Conservation (phyloP, 2,329 filamentous ascomycete genomes). For the Aspergillus brunneoviolaceus region DNA sequence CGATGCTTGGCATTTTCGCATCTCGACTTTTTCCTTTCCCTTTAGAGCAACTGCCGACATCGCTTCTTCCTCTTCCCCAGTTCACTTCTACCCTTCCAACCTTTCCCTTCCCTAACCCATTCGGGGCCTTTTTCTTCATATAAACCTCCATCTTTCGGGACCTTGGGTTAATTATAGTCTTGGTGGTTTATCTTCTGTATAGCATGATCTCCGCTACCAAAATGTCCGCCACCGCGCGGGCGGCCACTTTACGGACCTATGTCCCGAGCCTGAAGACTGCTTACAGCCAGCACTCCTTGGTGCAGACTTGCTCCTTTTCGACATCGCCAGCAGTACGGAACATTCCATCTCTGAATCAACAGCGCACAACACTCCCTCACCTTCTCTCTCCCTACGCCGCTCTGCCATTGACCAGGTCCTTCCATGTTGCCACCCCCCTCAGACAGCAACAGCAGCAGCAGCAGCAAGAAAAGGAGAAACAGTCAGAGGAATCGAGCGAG, state of each 20-base stretch:
- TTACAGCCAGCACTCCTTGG: slow-evolving; percentile 34
- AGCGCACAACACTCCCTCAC: slow-evolving; percentile 27
- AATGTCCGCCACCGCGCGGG: slow-evolving; percentile 39
- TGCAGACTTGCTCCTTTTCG: slow-evolving; percentile 33
- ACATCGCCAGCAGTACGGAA: slow-evolving; percentile 37
- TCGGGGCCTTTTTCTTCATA: slow-evolving; percentile 19
- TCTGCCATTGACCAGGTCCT: slow-evolving; percentile 38
- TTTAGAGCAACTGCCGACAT: slow-evolving; percentile 28
- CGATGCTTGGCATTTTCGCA: slow-evolving; percentile 35
- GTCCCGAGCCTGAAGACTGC: slow-evolving; percentile 32
- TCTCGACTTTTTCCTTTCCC: slow-evolving; percentile 36
- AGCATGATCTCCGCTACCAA: slow-evolving; percentile 43
- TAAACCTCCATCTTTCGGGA: background rate
- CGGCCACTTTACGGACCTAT: slow-evolving; percentile 38
- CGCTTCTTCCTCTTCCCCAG: slow-evolving; percentile 19
- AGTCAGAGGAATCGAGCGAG: slow-evolving; percentile 34
- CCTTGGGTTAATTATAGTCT: background rate
- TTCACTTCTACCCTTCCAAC: slow-evolving; percentile 22
- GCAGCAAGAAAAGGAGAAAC: slow-evolving; percentile 39
- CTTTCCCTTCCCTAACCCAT: slow-evolving; percentile 10
- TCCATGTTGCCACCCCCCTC: slow-evolving; percentile 35
- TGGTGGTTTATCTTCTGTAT: slow-evolving; percentile 15
- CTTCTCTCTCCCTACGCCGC: slow-evolving; percentile 36
- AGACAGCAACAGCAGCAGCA: slow-evolving; percentile 33
- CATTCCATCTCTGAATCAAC: slow-evolving; percentile 34